Base-by-base conservation (phyloP, 225 moss, liverwort and hornwort species). In the Neckera pumila region DNA sequence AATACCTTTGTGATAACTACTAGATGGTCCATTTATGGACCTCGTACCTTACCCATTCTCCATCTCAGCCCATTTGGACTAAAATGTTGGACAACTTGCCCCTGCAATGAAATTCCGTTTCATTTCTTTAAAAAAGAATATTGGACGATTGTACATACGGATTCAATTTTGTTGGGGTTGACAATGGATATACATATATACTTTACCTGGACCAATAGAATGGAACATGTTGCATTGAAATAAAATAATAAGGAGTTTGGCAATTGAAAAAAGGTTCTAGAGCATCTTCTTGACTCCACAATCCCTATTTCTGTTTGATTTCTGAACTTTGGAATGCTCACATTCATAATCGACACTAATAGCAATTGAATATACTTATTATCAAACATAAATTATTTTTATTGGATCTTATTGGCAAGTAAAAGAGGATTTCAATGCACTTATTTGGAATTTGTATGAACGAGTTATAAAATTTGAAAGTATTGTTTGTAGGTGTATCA, bases 391-490 rank as follows among this genome's bases (percentile, higher is more conserved):
- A 47, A 47, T 47, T 47, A 47, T 47, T 47, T 47, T 47, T 47
- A 17, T 11, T 30, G 2, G 1, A 45, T 30, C 10, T 17, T 30
- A 45, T 30, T 30, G 18, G 2, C 31, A 47, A 17, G 10, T 18
- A 7, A 10, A 31, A 49, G 18, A 33, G 2, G 7, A 31, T 31
- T 31, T 49, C 19, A 18, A 31, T 30, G 11, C 6, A 74, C 18
- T 28, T 47, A 28, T 45, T 16, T 30, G 45, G 4, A 30, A 3
- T 1, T 1, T 0, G 0, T 73, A 18, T 30, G 3, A 45, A 47
- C 10, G 5, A 43, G 27, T 72, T 16, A 43, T 16, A 16, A 43
- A 43, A 45, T 28, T 73, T 30, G 1, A 45, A 28, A 3, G 30
- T 45, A 10, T 73, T 73, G 9, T 43, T 3, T 43, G 3, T 30